Base-by-base conservation (phyloP, 176 grass and related monocot species). In the Oryza glaberrima region DNA sequence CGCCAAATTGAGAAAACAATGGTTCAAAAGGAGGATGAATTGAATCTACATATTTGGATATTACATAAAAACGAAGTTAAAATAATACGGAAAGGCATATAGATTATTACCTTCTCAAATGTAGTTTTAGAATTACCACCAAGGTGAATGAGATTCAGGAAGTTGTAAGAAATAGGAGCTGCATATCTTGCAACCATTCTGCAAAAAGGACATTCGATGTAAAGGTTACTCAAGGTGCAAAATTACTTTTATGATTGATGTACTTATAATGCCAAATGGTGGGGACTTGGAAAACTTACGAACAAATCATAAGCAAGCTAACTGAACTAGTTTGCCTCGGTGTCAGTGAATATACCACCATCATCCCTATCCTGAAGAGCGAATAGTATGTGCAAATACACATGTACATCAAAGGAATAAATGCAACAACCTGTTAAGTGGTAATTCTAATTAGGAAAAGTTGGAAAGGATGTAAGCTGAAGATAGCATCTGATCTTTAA, bases 171-270 rank as follows among this genome's bases (percentile, higher is more conserved):
- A 92, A 99, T 96, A 63, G 96, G 96, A 84, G 96, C 88, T 67
- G 96, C 96, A 86, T 99, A 99, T 91, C 96, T 90, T 77, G 96
- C 96, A 79, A 99, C 94, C 96, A 99, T 99, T 90, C 96, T 99
- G 82, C 83, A 84, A 84, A 90, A 96, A 89, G 14, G 74, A 20
- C 77, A 90, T 84, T 88, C 28, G 11, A 7, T 67, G 77, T 11
- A 80, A 65, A 69, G 43, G 3, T 20, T 47, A 60, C 7, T 71
- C 35, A 71, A 15, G 7, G 47, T 67, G 78, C 23, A 82, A 69
- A 45, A 82, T 25, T 58, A 3, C 0, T 67, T 76, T 48, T 46
- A 89, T 48, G 65, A 78, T 85, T 66, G 19, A 79, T 54, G 54
- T 41, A 81, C 20, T 77, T n/a, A 44, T 86, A 83, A 1, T 65